These are phyloP conservation scores for Dipodascopsis tothii DNA, from an alignment of 805 yeast species.

Conservation along the genomic window DNA sequence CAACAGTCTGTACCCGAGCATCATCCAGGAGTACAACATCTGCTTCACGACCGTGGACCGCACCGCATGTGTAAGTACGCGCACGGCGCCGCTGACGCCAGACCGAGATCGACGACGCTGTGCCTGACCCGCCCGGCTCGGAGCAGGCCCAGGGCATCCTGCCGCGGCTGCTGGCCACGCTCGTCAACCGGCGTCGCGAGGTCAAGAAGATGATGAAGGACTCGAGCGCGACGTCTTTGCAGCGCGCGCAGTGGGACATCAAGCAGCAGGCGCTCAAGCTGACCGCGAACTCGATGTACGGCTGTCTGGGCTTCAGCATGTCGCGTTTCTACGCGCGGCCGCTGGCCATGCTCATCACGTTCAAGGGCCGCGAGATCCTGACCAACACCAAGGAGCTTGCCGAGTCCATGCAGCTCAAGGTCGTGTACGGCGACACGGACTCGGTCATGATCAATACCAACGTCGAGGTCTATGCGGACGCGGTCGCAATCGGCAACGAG, in stretches of 20 bases:
- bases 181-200: constrained; percentile 86
- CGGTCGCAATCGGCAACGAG: constrained; percentile 72
- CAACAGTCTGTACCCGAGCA: constrained; percentile 93
- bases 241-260: constrained; percentile 78
- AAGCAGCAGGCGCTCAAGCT: constrained; percentile 92
- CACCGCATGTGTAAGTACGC: constrained; percentile 30
- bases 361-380: constrained; percentile 89
- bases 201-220: constrained; percentile 80
- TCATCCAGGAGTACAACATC: constrained; percentile 92
- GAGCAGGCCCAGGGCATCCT: constrained; percentile 67
- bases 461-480: constrained; percentile 58
- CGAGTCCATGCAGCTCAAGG: constrained; percentile 71
- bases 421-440: constrained; percentile 97
- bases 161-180: constrained; percentile 71
- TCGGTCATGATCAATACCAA: constrained; percentile 97
- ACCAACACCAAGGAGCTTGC: constrained; percentile 90
- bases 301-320: constrained; percentile 87
- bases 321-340: constrained; percentile 95
- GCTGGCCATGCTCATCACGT: constrained; percentile 88
- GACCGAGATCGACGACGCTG: constrained; percentile 44
- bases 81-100: neutral
- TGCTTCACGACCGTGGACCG: constrained; percentile 93
- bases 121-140: constrained; percentile 61
- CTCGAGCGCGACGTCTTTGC: constrained; percentile 54
- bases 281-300: constrained; percentile 99